Evolutionary conservation across 2,329 filamentous ascomycete species (phyloP), one percentile per base, ranked within the genome.

Genomic region (Xylaria sp.): DNA sequence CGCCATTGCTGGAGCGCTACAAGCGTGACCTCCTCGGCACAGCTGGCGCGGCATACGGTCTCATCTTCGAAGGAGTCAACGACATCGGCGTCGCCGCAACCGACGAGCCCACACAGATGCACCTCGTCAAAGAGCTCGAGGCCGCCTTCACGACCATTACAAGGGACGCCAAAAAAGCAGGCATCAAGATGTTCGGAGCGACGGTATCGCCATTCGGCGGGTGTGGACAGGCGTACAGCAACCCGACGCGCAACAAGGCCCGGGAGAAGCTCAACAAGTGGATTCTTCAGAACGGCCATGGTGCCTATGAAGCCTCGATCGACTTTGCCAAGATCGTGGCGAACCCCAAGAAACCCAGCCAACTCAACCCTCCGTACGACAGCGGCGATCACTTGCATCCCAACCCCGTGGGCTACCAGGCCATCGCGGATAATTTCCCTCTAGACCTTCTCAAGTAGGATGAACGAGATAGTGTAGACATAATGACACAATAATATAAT

Each of bases 51-150:
- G 76, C 77, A 65, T 88, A 86, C 67, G 81, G 81, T 19, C 79
- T 89, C 74, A 77, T 89, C 44, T 89, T 88, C 69, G 83, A 87
- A 70, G 86, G 86, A 18, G 84, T 89, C 34, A 88, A 89, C 67
- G 86, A 89, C 67, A 88, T 90, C 58, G 86, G 86, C 2, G 74
- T 71, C 1, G 80, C 77, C 0, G 72, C 73, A 1, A 66, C 78
- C 0, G 79, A 80, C 19, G 52, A 73, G 1, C 71, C 69, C 0
- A 76, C 78, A 0, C 85, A 87, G 66, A 71, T 71, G 2, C 67
- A 71, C 2, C 73, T 86, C 8, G 82, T 78, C 11, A 77, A 79
- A 55, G 67, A 72, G 2, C 72, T 89, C 2, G 80, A 83, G 42
- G 74, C 75, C n/a, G 83, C 83, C 0, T 89, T 83, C 67, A 72